Conservation (phyloP, 2,329 filamentous ascomycete species). For the Bipolaris sorokiniana region DNA sequence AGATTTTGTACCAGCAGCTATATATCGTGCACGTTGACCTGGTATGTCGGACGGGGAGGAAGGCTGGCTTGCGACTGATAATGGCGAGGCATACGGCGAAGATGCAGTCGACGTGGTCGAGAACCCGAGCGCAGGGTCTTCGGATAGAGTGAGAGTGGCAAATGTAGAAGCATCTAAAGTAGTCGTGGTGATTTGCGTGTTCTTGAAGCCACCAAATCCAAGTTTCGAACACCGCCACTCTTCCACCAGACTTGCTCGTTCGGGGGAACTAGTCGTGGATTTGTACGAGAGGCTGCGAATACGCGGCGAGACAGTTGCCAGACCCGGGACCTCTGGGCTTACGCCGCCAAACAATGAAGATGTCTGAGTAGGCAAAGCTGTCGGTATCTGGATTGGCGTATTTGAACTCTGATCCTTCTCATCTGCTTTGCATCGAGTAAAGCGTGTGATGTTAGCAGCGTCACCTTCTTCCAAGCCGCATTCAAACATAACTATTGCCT, state of each 20-base stretch:
- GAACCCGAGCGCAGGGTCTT: conserved; percentile 75
- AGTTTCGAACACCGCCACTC: conserved; percentile 72
- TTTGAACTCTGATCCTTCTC: conserved; percentile 33
- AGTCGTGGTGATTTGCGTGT: conserved; percentile 69
- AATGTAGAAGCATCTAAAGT: conserved; percentile 77
- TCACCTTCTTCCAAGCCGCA: conserved; percentile 70
- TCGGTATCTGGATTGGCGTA: conserved; percentile 25
- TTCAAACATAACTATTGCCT: conserved; percentile 75
- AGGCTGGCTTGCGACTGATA: conserved; percentile 55
- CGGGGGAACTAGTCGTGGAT: conserved; percentile 47
- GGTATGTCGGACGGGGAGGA: conserved; percentile 69
- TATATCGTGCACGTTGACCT: conserved; percentile 79
- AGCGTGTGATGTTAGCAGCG: conserved; percentile 61
- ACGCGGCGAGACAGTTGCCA: conserved; percentile 23
- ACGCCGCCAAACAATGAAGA: conserved; percentile 61
- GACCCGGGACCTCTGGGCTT: conserved; percentile 35
- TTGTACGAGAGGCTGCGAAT: conserved; percentile 42
- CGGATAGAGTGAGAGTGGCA: conserved; percentile 71
- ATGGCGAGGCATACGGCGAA: conserved; percentile 61
- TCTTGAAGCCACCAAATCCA: conserved; percentile 65
- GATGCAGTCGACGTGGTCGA: conserved; percentile 61
- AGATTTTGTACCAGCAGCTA: conserved; percentile 79
- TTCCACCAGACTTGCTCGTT: conserved; percentile 52
- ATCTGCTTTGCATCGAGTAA: conserved; percentile 60
- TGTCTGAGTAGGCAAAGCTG: conserved; percentile 23